Percentiles rank a stretch among this genome's conserved stretches.
Conservation (phyloP, 1,284 basidiomycete genomes). For the Sanghuangporus sanghuang region DNA sequence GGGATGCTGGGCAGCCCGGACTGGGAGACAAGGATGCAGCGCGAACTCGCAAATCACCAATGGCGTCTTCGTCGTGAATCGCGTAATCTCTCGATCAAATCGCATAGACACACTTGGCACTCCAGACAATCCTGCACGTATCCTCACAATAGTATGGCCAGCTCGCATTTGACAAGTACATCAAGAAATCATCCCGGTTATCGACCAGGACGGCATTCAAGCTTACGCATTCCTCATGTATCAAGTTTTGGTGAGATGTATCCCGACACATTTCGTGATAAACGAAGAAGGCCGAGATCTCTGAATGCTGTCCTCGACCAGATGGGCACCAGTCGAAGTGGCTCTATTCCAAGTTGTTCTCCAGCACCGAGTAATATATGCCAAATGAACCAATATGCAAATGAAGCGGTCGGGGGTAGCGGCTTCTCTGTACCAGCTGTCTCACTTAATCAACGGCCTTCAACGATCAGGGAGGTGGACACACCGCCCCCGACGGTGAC, state of each 20-base stretch:
- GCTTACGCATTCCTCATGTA: conserved; percentile 7
- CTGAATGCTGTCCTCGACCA: conserved; percentile 4
- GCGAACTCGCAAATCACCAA: conserved; percentile 11
- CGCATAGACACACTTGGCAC: conserved; percentile 15
- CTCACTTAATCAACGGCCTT: background rate
- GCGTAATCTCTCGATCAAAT: background rate
- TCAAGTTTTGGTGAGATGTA: conserved; percentile 14
- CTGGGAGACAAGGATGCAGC: conserved; percentile 14
- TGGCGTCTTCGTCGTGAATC: conserved; percentile 11
- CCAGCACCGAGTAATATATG: background rate
- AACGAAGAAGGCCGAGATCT: conserved; percentile 6
- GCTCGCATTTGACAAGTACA: background rate
- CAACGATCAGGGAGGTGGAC: conserved; percentile 4
- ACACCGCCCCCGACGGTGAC: background rate
- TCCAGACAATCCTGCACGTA: background rate
- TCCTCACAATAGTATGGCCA: background rate
- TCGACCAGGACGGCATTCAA: background rate
- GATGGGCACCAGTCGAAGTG: background rate
- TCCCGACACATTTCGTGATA: background rate
- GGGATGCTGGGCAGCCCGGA: conserved; percentile 16
- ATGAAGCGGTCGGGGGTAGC: background rate
- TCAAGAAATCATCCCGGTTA: background rate
- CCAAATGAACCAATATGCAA: background rate
- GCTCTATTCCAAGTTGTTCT: background rate
- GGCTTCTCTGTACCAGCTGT: background rate